Evolutionary conservation across 75 land plant genomes (phyloP).

Genomic region (Selaginella moellendorffii): DNA sequence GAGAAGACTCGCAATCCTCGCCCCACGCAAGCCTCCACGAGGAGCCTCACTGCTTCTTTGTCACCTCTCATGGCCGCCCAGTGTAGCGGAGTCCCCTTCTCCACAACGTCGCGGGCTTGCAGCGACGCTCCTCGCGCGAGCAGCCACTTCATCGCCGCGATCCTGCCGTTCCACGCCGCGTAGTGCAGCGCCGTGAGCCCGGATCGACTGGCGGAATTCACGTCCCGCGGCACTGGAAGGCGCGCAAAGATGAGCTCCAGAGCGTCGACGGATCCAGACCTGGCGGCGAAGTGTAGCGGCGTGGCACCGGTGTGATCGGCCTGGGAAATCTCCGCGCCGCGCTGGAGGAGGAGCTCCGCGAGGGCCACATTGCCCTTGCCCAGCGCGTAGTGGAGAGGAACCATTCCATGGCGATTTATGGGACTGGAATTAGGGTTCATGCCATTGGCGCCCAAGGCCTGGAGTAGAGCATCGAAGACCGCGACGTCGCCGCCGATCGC

Average conservation of each 20-base stretch:
- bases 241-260: background rate
- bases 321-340: background rate
- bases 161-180: constrained; percentile 3
- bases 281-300: constrained; percentile 4
- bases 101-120: background rate
- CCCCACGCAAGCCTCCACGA: background rate
- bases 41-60: background rate
- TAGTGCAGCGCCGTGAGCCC: constrained; percentile 8
- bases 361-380: background rate
- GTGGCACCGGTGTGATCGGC: background rate
- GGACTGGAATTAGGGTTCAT: background rate
- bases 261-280: background rate
- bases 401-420: background rate
- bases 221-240: background rate
- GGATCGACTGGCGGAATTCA: background rate
- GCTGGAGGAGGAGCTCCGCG: background rate
- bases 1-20: background rate
- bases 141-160: constrained; percentile 1
- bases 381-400: background rate
- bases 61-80: constrained; percentile 1
- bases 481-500: background rate
- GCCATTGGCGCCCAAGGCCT: background rate
- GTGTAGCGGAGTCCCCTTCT: background rate
- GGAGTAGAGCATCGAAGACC: background rate
- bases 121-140: background rate